These are phyloP conservation scores for Chalciporus sphaerocephalus DNA, from an alignment of 768 basidiomycete species.

Conservation along the genomic window DNA sequence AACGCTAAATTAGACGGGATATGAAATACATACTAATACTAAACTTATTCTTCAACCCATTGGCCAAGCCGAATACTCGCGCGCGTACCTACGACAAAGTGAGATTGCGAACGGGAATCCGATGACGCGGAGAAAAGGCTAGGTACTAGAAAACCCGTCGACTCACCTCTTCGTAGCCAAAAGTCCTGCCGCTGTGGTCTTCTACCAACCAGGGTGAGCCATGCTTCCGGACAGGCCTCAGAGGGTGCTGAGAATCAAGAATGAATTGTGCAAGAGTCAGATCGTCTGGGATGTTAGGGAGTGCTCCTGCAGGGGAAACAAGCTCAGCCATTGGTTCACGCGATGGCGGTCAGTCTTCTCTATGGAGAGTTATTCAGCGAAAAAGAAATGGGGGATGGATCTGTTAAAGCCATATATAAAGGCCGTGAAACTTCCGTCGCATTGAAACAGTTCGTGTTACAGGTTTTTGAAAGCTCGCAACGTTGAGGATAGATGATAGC, in stretches of 20 bases:
- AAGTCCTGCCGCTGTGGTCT: slow-evolving; percentile 34
- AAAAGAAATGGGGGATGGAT: no score
- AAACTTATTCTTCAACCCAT: slow-evolving; percentile 33
- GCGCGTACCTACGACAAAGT: slow-evolving; percentile 30
- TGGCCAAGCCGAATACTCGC: slow-evolving; percentile 38
- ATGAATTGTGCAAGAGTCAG: slow-evolving; percentile 37
- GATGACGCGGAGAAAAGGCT: not conserved
- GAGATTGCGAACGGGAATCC: not conserved
- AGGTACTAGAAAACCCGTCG: not conserved
- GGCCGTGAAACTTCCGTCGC: no score
- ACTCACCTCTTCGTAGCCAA: slow-evolving; percentile 37
- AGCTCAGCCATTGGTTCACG: slow-evolving; percentile 26
- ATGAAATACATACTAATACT: no score
- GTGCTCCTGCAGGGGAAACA: slow-evolving; percentile 24
- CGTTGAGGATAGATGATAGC: no score
- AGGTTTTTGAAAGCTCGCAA: no score
- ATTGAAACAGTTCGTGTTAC: no score
- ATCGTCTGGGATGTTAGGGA: slow-evolving; percentile 38
- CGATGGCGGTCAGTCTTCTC: not conserved
- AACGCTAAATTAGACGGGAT: no score
- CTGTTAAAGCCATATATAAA: no score
- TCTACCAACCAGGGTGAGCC: slow-evolving; percentile 40
- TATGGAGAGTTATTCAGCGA: no score
- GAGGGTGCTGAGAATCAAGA: slow-evolving; percentile 33
- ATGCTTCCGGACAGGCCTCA: slow-evolving; percentile 22